Conservation (phyloP, 1,284 basidiomycete genomes). For the Nidula niveotomentosa region DNA sequence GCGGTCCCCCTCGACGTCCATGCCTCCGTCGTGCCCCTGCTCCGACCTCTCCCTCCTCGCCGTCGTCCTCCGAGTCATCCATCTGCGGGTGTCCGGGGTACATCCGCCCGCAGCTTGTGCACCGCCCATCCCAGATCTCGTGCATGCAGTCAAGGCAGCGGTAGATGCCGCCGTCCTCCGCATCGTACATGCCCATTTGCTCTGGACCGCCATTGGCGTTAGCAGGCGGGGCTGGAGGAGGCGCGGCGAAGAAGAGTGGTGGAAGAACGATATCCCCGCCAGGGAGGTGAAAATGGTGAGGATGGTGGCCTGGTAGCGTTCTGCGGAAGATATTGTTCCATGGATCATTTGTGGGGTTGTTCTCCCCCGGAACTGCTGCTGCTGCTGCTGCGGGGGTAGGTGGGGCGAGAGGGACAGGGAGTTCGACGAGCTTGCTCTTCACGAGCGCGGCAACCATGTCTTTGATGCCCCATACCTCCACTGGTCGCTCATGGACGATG, state of each 20-base stretch:
- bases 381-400: conserved; percentile 10
- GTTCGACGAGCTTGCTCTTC: conserved; percentile 51
- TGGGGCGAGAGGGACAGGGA: conserved; percentile 12
- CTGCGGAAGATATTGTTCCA: conserved; percentile 62
- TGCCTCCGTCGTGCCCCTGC: conserved; percentile 1
- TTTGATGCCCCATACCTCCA: conserved; percentile 73
- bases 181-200: conserved; percentile 61
- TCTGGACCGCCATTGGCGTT: conserved; percentile 21
- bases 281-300: not conserved
- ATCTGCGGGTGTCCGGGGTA: conserved; percentile 48
- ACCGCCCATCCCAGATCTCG: conserved; percentile 69
- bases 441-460: conserved; percentile 54
- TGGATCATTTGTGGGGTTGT: conserved; percentile 40
- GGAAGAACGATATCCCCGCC: not conserved
- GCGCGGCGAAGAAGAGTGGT: conserved; percentile 8
- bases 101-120: conserved; percentile 54
- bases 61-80: conserved; percentile 21
- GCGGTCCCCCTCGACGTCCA: not conserved
- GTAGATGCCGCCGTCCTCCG: conserved; percentile 68
- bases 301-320: conserved; percentile 1
- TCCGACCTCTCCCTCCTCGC: conserved; percentile 18
- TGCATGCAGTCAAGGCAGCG: conserved; percentile 75
- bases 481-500: conserved; percentile 56
- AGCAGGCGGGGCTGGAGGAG: conserved; percentile 8
- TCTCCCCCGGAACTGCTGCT: conserved; percentile 11